Evolutionary conservation across 495 filamentous ascomycete genomes (phyloP), one percentile per base, ranked within the genome.

Genomic region (Terfezia boudieri): DNA sequence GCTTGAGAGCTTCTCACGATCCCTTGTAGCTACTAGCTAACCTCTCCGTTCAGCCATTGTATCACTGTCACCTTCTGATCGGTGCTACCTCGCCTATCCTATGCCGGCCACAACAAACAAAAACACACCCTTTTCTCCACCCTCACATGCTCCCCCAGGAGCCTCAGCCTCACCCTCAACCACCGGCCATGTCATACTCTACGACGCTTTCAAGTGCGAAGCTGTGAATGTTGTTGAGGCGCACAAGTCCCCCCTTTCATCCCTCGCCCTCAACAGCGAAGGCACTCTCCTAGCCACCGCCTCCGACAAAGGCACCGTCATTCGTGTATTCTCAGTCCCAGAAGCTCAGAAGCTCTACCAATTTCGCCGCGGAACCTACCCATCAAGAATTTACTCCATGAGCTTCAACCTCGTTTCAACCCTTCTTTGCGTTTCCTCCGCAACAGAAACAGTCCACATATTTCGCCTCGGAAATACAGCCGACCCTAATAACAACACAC

Each of bases 361-460:
- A 63, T 98, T 98, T 66, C 79, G 90, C 54, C 76, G 90, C 58
- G 90, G 90, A 26, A 92, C 87, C 9, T 93, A 93, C 67, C 90
- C 90, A 0, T 84, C 86, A 4, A 79, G 83, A 20, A 96, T 98
- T 56, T 94, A 83, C 67, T 92, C 86, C 77, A 95, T 98, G 90
- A 90, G 86, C n/a, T 98, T 96, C 72, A 98, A 98, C 66, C 76
- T 85, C 14, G 87, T 82, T 36, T 92, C 86, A 4, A 90, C 89
- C 8, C 74, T 98, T 2, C 79, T 98, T 37, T 94, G 86, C 61
- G 87, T 96, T 54, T 95, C 89, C 11, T 95, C 89, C 9, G 86
- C 86, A 2, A 89, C 87, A 0, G 92, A 98, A 62, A 98, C 90
- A 11, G 82, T 98, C n/a, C 90, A 98, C 63, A 80, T 98, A 51